Evolutionary conservation across 2,329 filamentous ascomycete genomes (phyloP).

Genomic region (Trichoderma sp.): DNA sequence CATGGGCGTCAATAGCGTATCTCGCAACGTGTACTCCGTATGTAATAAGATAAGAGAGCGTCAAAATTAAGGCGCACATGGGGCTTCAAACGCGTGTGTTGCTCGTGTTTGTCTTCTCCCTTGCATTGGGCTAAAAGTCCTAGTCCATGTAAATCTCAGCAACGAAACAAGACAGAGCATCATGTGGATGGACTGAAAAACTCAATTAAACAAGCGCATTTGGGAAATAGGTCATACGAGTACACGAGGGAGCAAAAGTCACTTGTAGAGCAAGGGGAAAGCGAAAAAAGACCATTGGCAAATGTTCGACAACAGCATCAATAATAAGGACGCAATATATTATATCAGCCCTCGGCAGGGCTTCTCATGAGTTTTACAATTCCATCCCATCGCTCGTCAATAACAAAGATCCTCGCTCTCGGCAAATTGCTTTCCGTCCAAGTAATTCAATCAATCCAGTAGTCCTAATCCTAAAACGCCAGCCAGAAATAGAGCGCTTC

Average conservation of each 20-base stretch:
- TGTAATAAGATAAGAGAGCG: not conserved
- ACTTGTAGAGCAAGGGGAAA: not conserved
- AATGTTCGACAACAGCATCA: not conserved
- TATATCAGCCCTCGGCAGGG: not conserved
- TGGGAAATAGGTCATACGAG: not conserved
- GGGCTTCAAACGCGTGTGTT: not conserved
- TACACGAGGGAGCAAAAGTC: not conserved
- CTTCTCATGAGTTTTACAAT: not conserved
- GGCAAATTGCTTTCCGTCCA: not conserved
- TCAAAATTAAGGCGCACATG: not conserved
- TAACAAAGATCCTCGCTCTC: not conserved
- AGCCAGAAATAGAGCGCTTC: not conserved
- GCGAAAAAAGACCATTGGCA: not conserved
- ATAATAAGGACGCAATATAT: not conserved
- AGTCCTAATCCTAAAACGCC: not conserved
- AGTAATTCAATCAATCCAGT: not conserved
- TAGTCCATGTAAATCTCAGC: not conserved
- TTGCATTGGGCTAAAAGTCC: not conserved
- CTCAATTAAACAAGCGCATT: not conserved
- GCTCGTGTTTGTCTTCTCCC: not conserved
- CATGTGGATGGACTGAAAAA: not conserved
- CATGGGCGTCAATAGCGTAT: not conserved
- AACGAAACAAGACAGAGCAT: not conserved
- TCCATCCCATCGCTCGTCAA: not conserved
- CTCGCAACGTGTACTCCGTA: not conserved